phyloP scores from a whole-genome alignment of 371 early-diverging fungal species.

The Lichtheimia ornata region DNA sequence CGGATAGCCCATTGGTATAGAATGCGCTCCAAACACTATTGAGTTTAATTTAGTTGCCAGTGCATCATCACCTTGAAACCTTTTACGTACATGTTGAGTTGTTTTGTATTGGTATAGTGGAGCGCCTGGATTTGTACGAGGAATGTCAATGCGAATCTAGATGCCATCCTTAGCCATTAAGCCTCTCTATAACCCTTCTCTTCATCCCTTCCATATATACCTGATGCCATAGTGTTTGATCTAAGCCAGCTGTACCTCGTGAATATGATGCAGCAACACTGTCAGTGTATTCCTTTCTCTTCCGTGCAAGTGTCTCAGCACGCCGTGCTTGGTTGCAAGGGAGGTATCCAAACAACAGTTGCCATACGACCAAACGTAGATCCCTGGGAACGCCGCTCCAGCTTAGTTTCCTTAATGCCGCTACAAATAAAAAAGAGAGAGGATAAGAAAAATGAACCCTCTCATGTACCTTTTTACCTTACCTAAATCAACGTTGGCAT shows the following conservation, averaged over 20 bases:
- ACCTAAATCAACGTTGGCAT: conserved; percentile 78
- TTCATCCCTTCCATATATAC: neutral
- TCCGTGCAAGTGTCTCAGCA: conserved; percentile 77
- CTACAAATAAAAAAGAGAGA: conserved; percentile 13
- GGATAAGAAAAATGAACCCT: too few species aligned
- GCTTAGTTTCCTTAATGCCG: conserved; percentile 72
- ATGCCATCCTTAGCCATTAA: too few species aligned
- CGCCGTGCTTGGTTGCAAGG: conserved; percentile 87
- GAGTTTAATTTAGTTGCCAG: neutral
- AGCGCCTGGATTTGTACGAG: conserved; percentile 85
- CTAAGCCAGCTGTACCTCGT: conserved; percentile 76
- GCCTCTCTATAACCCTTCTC: too few species aligned
- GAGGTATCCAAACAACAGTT: conserved; percentile 86
- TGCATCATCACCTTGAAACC: neutral
- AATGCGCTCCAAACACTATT: conserved; percentile 88
- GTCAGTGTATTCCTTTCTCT: conserved; percentile 90
- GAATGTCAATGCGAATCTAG: conserved; percentile 90
- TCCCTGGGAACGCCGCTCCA: conserved; percentile 93
- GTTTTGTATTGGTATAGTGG: conserved; percentile 79
- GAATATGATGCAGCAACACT: conserved; percentile 78
- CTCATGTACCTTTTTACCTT: conserved; percentile 1
- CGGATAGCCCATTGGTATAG: conserved; percentile 97
- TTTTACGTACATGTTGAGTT: conserved; percentile 73
- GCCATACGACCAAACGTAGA: conserved; percentile 88
- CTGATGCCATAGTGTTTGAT: conserved; percentile 90